Conservation (phyloP, 805 yeast genomes). For the Ogataea angusta region DNA sequence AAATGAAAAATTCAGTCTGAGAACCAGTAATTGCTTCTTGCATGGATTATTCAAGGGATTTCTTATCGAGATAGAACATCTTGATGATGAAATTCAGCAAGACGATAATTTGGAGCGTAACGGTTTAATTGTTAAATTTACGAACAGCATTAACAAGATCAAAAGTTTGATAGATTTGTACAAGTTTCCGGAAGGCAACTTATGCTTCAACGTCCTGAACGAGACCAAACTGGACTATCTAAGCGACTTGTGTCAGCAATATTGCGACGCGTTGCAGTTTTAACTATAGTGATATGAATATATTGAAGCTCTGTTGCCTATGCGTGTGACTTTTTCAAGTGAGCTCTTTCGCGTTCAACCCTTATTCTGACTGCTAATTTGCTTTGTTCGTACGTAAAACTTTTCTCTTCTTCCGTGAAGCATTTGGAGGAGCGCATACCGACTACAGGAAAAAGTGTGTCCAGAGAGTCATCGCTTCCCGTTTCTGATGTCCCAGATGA, state of each 20-base stretch:
- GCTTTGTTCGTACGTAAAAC: conserved; percentile 30
- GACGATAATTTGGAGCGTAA: conserved; percentile 22
- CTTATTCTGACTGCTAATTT: conserved; percentile 33
- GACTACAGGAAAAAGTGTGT: conserved; percentile 9
- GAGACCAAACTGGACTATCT: conserved; percentile 36
- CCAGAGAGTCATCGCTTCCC: conserved; percentile 8
- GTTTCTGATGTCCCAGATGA: conserved; percentile 7
- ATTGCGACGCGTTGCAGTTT: conserved; percentile 38
- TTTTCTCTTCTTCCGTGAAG: conserved; percentile 28
- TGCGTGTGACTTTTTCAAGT: conserved; percentile 8
- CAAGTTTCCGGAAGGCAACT: conserved; percentile 35
- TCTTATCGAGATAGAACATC: conserved; percentile 54
- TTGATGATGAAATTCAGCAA: conserved; percentile 23
- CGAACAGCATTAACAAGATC: conserved; percentile 33
- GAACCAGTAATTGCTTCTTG: conserved; percentile 68
- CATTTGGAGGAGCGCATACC: conserved; percentile 11
- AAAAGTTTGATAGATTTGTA: conserved; percentile 31
- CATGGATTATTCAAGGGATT: conserved; percentile 76
- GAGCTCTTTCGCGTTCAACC: conserved; percentile 32
- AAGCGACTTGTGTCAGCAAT: conserved; percentile 39
- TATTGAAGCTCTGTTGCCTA: conserved; percentile 1
- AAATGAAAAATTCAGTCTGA: conserved; percentile 47
- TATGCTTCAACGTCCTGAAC: conserved; percentile 36
- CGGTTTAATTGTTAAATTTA: conserved; percentile 30
- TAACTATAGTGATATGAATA: conserved; percentile 8